Evolutionary conservation across 1,284 basidiomycete genomes (phyloP).

Genomic region (Cryptococcus sp.): DNA sequence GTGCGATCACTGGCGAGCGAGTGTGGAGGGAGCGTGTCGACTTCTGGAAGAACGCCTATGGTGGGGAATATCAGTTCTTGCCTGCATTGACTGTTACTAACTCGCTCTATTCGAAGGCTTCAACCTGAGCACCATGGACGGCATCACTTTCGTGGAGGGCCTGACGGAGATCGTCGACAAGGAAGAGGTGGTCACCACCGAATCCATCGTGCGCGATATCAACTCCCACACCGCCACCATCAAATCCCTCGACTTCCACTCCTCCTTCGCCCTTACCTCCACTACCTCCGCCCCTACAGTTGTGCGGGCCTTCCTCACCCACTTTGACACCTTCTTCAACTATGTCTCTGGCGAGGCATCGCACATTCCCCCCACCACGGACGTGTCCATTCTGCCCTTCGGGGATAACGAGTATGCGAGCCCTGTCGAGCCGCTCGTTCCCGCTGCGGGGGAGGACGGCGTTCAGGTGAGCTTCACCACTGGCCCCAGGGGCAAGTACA

Average conservation of each 20-base stretch:
- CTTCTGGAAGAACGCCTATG: conserved; percentile 91
- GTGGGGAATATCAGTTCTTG: conserved; percentile 50
- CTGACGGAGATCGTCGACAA: conserved; percentile 73
- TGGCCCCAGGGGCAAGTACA: conserved; percentile 73
- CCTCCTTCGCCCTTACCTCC: conserved; percentile 66
- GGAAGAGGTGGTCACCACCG: conserved; percentile 65
- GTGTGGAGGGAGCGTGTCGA: conserved; percentile 73
- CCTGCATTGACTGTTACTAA: background rate
- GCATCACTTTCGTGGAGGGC: conserved; percentile 65
- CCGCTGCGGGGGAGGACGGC: conserved; percentile 43
- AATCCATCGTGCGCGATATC: conserved; percentile 72
- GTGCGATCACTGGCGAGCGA: conserved; percentile 70
- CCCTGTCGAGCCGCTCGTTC: conserved; percentile 19
- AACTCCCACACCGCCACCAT: conserved; percentile 62
- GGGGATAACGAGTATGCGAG: conserved; percentile 30
- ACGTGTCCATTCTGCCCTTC: conserved; percentile 36
- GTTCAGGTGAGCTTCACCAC: conserved; percentile 82
- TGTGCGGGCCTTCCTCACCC: conserved; percentile 79
- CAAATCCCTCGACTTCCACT: conserved; percentile 72
- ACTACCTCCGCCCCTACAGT: conserved; percentile 61
- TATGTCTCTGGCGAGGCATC: conserved; percentile 51
- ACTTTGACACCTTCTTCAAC: conserved; percentile 92
- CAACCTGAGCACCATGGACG: conserved; percentile 73
- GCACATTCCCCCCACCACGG: conserved; percentile 53
- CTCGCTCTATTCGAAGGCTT: conserved; percentile 59